Base-by-base conservation (phyloP, 306 rosid species). In the Trifolium dubium region DNA sequence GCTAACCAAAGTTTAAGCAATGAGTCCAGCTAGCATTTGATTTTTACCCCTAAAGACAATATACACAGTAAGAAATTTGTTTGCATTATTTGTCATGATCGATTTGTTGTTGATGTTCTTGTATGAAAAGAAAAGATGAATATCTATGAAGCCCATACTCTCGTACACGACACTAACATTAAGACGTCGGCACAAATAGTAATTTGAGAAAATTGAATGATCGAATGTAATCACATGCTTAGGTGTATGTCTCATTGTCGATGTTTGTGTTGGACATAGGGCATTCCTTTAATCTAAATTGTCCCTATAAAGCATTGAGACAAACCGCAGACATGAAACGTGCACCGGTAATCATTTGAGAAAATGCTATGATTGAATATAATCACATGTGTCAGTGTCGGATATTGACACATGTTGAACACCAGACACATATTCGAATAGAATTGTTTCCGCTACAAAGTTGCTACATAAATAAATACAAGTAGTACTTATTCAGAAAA, bases 11-110 rank as follows among this genome's bases (percentile, higher is more conserved):
- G 77, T 55, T 77, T 70, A 50, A 79, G 83, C 78, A 66, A 74
- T 78, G 82, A 69, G 37, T 72, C 53, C 85, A 73, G 71, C 71
- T 19, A 19, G 82, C 86, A 72, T 84, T 63, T 73, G 85, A 77
- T 68, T 46, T 73, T 40, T 39, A 44, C 76, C 66, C 70, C 70
- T 13, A 63, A 49, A 79, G 64, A 73, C 77, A 75, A 71, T 67
- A 40, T 41, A 66, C 56, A 76, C 40, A 73, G 92, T 90, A 73
- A 82, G 85, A 76, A 32, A 46, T 55, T 67, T 5, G 18, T 34
- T 46, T 23, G 32, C 6, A 19, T 51, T 17, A 17, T 13, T 3
- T 17, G 19, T 8, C 39, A 8, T 73, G 11, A 5, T 65, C 53
- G 53, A 0, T 58, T 44, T 41, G 13, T 67, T 62, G 51, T 51